Base-by-base conservation (phyloP, 768 basidiomycete genomes). In the Neoboletus subvelutipes region DNA sequence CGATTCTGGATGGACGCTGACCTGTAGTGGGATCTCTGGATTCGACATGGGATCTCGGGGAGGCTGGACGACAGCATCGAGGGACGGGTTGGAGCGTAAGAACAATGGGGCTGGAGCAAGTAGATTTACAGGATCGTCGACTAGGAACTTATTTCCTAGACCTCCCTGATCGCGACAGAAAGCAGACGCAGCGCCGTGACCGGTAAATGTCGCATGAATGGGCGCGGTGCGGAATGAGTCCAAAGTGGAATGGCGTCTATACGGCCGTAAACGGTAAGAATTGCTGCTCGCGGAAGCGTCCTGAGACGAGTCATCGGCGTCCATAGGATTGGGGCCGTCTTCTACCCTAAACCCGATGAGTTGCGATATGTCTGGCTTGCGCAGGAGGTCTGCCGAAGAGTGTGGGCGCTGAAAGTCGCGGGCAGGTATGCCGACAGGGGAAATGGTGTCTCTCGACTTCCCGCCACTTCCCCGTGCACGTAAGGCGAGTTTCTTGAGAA, bases 401-500 rank as follows among this genome's bases (percentile, higher is more conserved):
- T 64, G 64, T 20, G 73, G 60, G 46, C 69, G 69, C 29, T 70
- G 67, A 37, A 56, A 60, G 48, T 57, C 50, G 7, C 60, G 62
- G 49, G 62, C 56, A 52, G 66, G 62, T 58, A 70, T 54, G 39
- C 66, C 22, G 55, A 63, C 58, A 33, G 68, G 52, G 28, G 67
- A 59, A 52, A 67, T n/a, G 20, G 64, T 59, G 61, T 73, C 67
- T 57, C 62, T 70, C 18, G 66, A 45, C 56, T 65, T 73, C 45
- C 64, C 70, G 7, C 47, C 61, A 43, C 66, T 62, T 40, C 71
- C 61, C 34, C 78, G 73, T 34, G 70, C 69, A 54, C 71, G 76
- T 6, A 59, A 31, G 26, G 70, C 67, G 46, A 65, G 74, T 65
- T 62, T 77, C 73, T 62, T 80, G 70, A 63, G 72, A 52, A 67